Base-by-base conservation (phyloP, 2,329 filamentous ascomycete genomes). In the Phyllosticta citribraziliensis region DNA sequence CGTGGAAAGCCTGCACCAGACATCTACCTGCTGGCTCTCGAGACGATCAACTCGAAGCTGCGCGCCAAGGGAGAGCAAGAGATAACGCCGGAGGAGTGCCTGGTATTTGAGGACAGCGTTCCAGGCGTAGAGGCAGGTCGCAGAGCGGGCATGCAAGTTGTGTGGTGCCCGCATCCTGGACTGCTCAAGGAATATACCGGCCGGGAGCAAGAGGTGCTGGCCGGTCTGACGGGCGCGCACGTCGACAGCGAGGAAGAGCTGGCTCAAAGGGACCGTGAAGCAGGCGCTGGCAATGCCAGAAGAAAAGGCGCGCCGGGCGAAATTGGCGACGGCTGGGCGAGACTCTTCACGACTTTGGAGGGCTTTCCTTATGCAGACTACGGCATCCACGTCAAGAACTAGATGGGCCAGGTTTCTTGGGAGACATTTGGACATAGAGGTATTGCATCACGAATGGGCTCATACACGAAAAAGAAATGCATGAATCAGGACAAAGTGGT, bases 51-150 rank as follows among this genome's bases (percentile, higher is more conserved):
- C 74, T 83, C 84, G 52, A 84, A 84, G 17, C 78, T 95, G 6
- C 77, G 76, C 11, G 52, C 17, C n/a, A 66, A 69, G 50, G 85
- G 88, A 57, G 77, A 81, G 65, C 77, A 82, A 63, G 79, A 80
- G 58, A 87, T 99, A 64, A 79, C 72, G 59, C 91, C 91, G 0
- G 88, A 89, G 66, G 93, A 97, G 74, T 97, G 94, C 71, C 80
- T 99, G 17, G 94, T 97, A 0, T 97, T 99, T 69, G 94, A 99
- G 76, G 94, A 99, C 74, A 90, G 88, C 54, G 92, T 97, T 1
- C 90, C 91, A 0, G 94, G 94, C 3, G 91, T 97, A 2, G 94
- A 99, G 76, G 85, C 91, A 2, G 94, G 91, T 4, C 80, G 94
- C 58, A 84, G 94, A 66, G 94, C 94, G 0, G 93, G 93, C 0